Percentiles rank a stretch among this genome's conserved stretches.
phyloP scores from a whole-genome alignment of 495 filamentous ascomycete genomes.

The Tuber microsphaerosporum region DNA sequence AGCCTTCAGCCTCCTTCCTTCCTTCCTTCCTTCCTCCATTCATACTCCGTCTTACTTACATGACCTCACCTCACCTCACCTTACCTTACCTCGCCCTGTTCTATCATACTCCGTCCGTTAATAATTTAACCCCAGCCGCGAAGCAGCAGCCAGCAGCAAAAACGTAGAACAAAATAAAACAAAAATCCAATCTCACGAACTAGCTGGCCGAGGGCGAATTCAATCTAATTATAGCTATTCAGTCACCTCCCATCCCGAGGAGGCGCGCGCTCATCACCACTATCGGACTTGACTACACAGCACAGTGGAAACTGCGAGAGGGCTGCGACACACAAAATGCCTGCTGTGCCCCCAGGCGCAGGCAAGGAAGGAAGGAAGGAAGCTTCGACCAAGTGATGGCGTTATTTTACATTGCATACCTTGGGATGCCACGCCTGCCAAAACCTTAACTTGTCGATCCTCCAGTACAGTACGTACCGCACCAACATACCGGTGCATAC shows the following conservation, averaged over 20 bases:
- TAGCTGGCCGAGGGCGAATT: not conserved
- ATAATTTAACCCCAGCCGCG: no score
- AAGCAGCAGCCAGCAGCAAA: no score
- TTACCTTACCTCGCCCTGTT: not conserved
- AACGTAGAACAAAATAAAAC: not conserved
- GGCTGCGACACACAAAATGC: not conserved
- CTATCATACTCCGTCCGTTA: no score
- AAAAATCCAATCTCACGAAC: no score
- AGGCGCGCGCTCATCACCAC: not conserved
- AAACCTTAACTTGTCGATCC: not conserved
- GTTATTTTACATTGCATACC: not conserved
- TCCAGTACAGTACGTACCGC: not conserved
- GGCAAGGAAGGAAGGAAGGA: not conserved
- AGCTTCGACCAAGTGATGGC: conserved; percentile 5
- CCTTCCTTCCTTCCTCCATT: not conserved
- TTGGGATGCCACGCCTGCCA: no score
- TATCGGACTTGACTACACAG: not conserved
- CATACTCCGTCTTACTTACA: conserved; percentile 1
- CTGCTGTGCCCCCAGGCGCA: not conserved
- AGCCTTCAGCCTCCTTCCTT: not conserved
- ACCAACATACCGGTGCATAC: not conserved
- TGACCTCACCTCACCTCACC: not conserved
- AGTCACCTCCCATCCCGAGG: not conserved
- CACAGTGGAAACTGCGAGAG: not conserved
- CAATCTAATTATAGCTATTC: not conserved